These are phyloP conservation scores for Paramyrothecium roridum DNA, from an alignment of 2,329 filamentous ascomycete genomes.

Conservation along the genomic window DNA sequence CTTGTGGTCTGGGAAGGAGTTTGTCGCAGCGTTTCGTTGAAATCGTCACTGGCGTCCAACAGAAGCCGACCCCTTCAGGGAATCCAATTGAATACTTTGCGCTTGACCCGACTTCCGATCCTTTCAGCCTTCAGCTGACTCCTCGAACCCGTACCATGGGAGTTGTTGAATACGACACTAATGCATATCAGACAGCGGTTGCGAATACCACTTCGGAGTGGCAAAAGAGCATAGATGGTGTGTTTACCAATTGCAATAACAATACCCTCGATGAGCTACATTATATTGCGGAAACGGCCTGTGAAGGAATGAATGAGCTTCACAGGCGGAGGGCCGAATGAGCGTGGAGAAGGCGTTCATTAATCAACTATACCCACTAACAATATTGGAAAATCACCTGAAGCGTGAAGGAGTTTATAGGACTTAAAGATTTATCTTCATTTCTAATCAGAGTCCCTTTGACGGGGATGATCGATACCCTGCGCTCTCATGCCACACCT, in stretches of 20 bases:
- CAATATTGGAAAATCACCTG: not conserved
- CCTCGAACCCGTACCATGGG: constrained; percentile 17
- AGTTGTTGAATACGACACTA: constrained; percentile 31
- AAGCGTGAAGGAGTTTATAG: too few relatives aligned
- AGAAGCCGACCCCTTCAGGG: constrained; percentile 29
- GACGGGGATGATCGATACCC: not conserved
- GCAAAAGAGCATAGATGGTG: constrained; percentile 39
- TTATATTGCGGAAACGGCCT: constrained; percentile 40
- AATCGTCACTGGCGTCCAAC: constrained; percentile 35
- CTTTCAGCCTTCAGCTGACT: constrained; percentile 16
- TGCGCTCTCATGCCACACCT: not conserved
- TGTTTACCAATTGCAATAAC: constrained; percentile 40
- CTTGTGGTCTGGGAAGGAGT: constrained; percentile 34
- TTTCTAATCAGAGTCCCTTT: not conserved
- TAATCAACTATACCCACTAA: not conserved
- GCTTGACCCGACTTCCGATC: constrained; percentile 19
- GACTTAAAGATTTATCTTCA: not conserved
- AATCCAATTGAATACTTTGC: constrained; percentile 31
- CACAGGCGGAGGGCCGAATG: constrained; percentile 30
- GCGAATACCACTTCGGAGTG: constrained; percentile 37
- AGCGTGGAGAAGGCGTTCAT: constrained; percentile 14
- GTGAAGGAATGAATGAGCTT: constrained; percentile 39
- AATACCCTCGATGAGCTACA: constrained; percentile 41
- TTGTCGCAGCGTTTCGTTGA: constrained; percentile 45
- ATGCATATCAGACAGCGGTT: constrained; percentile 33